Percentiles rank a stretch among this genome's conserved stretches.
phyloP scores from a whole-genome alignment of 306 rosid genomes.

The Leucaena leucocephala region DNA sequence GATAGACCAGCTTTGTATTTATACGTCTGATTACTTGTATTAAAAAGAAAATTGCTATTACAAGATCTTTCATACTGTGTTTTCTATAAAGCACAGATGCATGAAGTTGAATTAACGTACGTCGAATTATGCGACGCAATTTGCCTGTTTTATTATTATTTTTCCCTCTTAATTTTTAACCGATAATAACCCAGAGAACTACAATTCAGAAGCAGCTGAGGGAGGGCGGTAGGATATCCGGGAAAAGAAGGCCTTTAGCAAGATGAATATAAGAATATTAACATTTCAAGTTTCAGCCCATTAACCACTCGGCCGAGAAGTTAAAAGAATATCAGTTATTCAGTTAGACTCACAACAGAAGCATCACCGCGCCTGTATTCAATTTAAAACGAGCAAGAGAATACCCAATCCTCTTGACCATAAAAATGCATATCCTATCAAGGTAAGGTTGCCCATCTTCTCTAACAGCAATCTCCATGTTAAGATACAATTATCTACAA shows the following conservation, averaged over 20 bases:
- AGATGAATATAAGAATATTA: too few relatives aligned
- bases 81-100: neutral
- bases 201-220: too few relatives aligned
- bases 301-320: neutral
- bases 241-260: neutral
- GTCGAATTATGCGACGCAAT: neutral
- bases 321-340: neutral
- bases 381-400: slow-evolving; percentile 47
- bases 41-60: too few relatives aligned
- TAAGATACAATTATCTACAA: slow-evolving; percentile 15
- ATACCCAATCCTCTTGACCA: slow-evolving; percentile 36
- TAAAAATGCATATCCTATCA: neutral
- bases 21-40: neutral
- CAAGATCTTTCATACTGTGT: neutral
- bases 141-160: neutral
- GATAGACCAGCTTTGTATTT: neutral
- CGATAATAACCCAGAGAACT: too few relatives aligned
- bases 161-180: too few relatives aligned
- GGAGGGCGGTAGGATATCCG: too few relatives aligned
- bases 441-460: slow-evolving; percentile 22
- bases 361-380: slow-evolving; percentile 12
- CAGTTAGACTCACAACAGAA: slow-evolving; percentile 18
- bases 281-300: too few relatives aligned
- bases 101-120: neutral
- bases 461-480: slow-evolving; percentile 4